Evolutionary conservation across 345 rosid species (phyloP), one percentile per base, ranked within the genome.

Genomic region (Hypericum perforatum): DNA sequence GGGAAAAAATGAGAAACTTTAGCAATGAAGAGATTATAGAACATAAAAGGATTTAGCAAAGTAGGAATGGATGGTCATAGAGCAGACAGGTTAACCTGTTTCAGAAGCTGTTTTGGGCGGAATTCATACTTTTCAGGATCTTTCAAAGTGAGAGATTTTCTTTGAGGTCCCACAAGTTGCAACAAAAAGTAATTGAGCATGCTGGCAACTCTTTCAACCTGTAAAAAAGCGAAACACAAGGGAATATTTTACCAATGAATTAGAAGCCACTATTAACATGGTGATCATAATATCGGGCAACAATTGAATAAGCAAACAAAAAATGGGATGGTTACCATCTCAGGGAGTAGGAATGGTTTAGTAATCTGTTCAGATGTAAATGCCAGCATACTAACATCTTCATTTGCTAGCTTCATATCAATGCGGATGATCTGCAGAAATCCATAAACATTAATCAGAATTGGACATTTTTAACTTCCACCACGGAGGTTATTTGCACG

Each of bases 341-440:
- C 99, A 67, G 97, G 95, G 52, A 94, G 99, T 41, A 94, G 79
- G 74, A 94, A 94, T 59, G 99, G 99, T 43, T 78, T 84, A 16
- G 88, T 81, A 54, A 94, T 94, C 76, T 94, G 94, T 70, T 89
- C 95, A 3, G 99, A 84, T 45, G 95, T 89, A 75, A 85, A 89
- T 53, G 94, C 81, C 56, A 94, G 79, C 94, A 94, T 77, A 57
- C 82, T 82, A 47, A 94, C 95, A 75, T 86, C 99, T 70, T 94
- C 97, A 71, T 94, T 94, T 45, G 99, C 99, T 71, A 94, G 73
- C 77, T 89, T 89, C 99, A 94, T 84, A 68, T 94, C 97, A 43
- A 86, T 89, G 42, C 82, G 82, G 54, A 94, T 85, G 58, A 89
- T 85, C 97, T 94, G 76, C 61, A 75, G 61, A 58, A 11, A 63